These are phyloP conservation scores for Volvox carteri DNA, from an alignment of 163 green algal genomes.

Conservation along the genomic window DNA sequence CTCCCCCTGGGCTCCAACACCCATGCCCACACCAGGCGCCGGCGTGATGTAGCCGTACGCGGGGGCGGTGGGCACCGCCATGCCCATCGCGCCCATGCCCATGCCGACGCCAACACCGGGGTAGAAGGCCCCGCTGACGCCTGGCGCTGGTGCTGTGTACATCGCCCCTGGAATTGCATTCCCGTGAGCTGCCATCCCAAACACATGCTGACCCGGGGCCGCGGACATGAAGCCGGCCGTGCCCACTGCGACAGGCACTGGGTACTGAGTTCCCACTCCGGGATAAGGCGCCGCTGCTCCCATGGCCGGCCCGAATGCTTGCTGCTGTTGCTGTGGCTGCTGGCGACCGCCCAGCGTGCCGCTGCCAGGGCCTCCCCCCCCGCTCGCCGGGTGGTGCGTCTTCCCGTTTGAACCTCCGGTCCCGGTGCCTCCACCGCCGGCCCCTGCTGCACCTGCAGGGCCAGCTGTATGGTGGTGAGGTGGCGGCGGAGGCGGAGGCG, in stretches of 20 bases:
- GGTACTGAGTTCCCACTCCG: conserved; percentile 15
- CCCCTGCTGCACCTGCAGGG: neutral
- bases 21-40: neutral
- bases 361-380: neutral
- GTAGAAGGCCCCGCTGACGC: conserved; percentile 34
- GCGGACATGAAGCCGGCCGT: conserved; percentile 17
- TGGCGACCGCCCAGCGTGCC: conserved; percentile 4
- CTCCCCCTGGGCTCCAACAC: conserved; percentile 6
- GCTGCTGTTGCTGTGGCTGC: conserved; percentile 39
- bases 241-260: neutral
- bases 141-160: conserved; percentile 28
- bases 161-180: conserved; percentile 13
- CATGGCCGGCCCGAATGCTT: neutral
- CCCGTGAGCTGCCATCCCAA: conserved; percentile 10
- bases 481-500: conserved; percentile 40
- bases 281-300: neutral
- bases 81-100: conserved; percentile 42
- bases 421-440: neutral
- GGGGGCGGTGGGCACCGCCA: conserved; percentile 12
- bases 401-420: conserved; percentile 6
- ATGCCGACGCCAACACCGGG: conserved; percentile 25
- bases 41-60: conserved; percentile 42
- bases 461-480: neutral
- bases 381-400: neutral
- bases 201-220: conserved; percentile 23